phyloP scores from a whole-genome alignment of 768 basidiomycete genomes.

The Phanerodontia chrysosporium region DNA sequence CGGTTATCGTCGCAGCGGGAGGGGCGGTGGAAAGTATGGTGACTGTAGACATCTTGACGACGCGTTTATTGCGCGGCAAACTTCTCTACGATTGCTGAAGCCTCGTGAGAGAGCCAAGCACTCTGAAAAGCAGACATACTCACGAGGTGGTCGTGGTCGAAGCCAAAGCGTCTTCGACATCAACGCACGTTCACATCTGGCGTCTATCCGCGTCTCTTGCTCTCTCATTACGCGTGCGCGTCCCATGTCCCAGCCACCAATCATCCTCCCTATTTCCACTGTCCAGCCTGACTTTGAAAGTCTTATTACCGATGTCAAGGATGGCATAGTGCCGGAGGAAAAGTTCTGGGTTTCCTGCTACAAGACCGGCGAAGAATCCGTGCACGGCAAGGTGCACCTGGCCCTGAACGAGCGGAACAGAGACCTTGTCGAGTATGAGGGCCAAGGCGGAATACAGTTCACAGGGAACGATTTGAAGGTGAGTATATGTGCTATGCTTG shows the following conservation, averaged over 20 bases:
- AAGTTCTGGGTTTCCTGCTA: conserved; percentile 78
- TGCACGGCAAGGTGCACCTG: conserved; percentile 62
- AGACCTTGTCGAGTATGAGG: conserved; percentile 40
- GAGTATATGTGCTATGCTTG: conserved; percentile 12
- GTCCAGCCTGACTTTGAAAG: conserved; percentile 57
- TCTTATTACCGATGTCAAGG: conserved; percentile 60
- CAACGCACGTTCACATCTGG: neutral
- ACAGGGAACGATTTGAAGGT: conserved; percentile 31
- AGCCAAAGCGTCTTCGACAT: neutral
- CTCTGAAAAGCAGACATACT: neutral
- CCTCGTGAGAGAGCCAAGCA: too few relatives aligned
- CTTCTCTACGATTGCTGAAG: too few relatives aligned
- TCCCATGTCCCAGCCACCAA: conserved; percentile 6
- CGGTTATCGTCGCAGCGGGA: neutral
- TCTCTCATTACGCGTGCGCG: neutral
- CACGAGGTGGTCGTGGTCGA: neutral
- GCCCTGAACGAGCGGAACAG: conserved; percentile 50
- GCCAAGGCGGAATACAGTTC: conserved; percentile 46
- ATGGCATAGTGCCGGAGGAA: conserved; percentile 53
- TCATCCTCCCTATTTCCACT: conserved; percentile 46
- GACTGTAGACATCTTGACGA: neutral
- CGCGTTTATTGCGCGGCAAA: too few relatives aligned
- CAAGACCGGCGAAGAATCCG: conserved; percentile 43
- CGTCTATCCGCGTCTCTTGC: neutral
- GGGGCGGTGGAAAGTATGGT: neutral